Base-by-base conservation (phyloP, 1,139 yeast genomes). In the Hyphopichia buzzinii region DNA sequence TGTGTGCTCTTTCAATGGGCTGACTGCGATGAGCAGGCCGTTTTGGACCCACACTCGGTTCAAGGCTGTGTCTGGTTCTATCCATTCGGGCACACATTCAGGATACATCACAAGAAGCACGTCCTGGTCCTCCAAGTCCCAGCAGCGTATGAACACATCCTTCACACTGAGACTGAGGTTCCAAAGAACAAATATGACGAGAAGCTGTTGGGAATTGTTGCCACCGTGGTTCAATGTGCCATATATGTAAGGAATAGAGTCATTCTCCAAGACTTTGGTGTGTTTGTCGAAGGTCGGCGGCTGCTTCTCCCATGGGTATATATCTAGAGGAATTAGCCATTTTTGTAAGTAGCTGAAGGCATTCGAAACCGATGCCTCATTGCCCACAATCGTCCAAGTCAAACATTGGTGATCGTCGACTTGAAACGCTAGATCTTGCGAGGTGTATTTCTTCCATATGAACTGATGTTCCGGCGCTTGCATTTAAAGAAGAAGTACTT, bases 41-140 rank as follows among this genome's bases (percentile, higher is more conserved):
- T 51, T 41, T 40, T 68, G 64, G 11, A 73, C 42, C 79, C 79
- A 74, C 0, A 64, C 57, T 36, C 81, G 53, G 42, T 75, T 70
- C 8, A 53, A 47, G 0, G 74, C 58, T 23, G 54, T 54, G 4
- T 52, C 59, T 0, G 77, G 77, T 8, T 55, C 57, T 8, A 75
- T 44, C 72, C 77, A 72, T 1, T 58, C 62, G 0, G 78, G 79
- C 1, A 73, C 38, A 3, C 47, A 39, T 10, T 73, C 72, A 26
- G 72, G 63, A 3, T 73, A 65, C 39, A 76, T 79, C 8, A 75
- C 68, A 35, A 81, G 51, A 4, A 81, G 38, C 33, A 77, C 72
- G 41, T 82, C 88, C 3, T 79, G 77, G 34, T 75, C 82, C 13
- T 38, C 35, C 1, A 73, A 68, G 49, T 81, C 85, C 44, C 66